Evolutionary conservation across 495 filamentous ascomycete species (phyloP), one percentile per base, ranked within the genome.

Genomic region (Pseudomonodictys pantanalensis): DNA sequence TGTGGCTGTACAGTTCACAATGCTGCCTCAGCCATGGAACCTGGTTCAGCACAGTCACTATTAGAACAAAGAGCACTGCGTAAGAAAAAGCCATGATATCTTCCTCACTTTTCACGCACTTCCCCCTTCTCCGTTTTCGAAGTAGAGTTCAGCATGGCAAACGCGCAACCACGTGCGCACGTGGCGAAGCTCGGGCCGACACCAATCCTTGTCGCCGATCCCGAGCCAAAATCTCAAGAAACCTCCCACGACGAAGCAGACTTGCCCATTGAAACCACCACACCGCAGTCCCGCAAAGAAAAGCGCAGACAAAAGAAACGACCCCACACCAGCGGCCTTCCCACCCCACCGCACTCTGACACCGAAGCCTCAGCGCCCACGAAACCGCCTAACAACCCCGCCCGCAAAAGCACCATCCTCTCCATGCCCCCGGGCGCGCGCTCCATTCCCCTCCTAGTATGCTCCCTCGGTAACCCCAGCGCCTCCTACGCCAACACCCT

Each of bases 381-480:
- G n/a, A n/a, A n/a, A 26, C 39, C 30, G 24, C 28, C 32, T 48
- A 49, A 39, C 20, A 51, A 33, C 17, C 18, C 47, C 7, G 15
- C 25, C 47, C 12, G 22, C 22, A 38, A 24, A 8, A 26, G n/a
- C 38, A 24, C 41, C 6, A 56, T 56, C 18, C 51, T 30, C 35
- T 5, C 42, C 55, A 7, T 47, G 58, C 55, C 56, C 55, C 45
- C 64, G 7, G 45, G 59, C 12, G 17, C 18, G 10, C 46, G 45
- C 8, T 24, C 41, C 56, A 24, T 77, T 59, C 75, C 77, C 42
- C 72, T 86, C 56, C 80, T 89, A 68, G 79, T 91, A 60, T 86
- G 83, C 74, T 88, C 86, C 26, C 80, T 91, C 57, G 88, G 88
- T 55, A 91, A 91, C 65, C 84, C 82, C 22, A 69, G 73, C 33